Evolutionary conservation across 2,329 filamentous ascomycete species (phyloP).

Genomic region (Phyllosticta capitalensis): DNA sequence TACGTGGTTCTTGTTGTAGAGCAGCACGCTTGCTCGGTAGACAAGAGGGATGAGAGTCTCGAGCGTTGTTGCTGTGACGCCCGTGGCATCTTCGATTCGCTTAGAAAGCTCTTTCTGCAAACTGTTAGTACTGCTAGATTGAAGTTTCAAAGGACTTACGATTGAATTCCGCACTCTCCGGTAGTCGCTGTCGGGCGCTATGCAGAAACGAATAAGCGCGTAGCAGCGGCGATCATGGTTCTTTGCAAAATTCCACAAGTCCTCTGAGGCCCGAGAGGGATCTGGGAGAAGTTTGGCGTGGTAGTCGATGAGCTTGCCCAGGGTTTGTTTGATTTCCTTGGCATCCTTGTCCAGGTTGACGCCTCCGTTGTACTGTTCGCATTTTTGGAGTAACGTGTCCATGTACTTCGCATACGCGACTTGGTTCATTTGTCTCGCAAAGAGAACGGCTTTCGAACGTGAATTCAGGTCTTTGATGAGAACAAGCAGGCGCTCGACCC

Average conservation of each 20-base stretch:
- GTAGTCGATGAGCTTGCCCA: slow-evolving; percentile 64
- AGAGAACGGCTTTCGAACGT: slow-evolving; percentile 77
- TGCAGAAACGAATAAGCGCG: slow-evolving; percentile 77
- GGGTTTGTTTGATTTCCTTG: slow-evolving; percentile 56
- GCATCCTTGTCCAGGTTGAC: slow-evolving; percentile 63
- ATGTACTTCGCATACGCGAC: slow-evolving; percentile 64
- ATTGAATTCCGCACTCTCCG: slow-evolving; percentile 83
- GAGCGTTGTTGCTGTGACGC: slow-evolving; percentile 50
- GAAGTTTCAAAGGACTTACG: slow-evolving; percentile 12
- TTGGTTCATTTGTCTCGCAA: slow-evolving; percentile 73
- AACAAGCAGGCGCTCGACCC: slow-evolving; percentile 75
- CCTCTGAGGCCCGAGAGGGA: slow-evolving; percentile 56
- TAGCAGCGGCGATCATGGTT: slow-evolving; percentile 83
- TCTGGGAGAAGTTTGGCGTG: slow-evolving; percentile 71
- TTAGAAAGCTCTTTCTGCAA: slow-evolving; percentile 71
- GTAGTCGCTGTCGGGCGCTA: slow-evolving; percentile 80
- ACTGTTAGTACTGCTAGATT: background rate
- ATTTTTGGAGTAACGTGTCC: slow-evolving; percentile 68
- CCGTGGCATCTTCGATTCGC: slow-evolving; percentile 60
- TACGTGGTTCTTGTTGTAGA: slow-evolving; percentile 92
- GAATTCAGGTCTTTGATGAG: slow-evolving; percentile 69
- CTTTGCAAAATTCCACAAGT: slow-evolving; percentile 86
- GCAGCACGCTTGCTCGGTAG: slow-evolving; percentile 71
- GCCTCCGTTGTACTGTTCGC: slow-evolving; percentile 83
- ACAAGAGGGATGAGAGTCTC: slow-evolving; percentile 76